Evolutionary conservation across 2,329 filamentous ascomycete species (phyloP).

Genomic region (Sclerotinia glacialis): DNA sequence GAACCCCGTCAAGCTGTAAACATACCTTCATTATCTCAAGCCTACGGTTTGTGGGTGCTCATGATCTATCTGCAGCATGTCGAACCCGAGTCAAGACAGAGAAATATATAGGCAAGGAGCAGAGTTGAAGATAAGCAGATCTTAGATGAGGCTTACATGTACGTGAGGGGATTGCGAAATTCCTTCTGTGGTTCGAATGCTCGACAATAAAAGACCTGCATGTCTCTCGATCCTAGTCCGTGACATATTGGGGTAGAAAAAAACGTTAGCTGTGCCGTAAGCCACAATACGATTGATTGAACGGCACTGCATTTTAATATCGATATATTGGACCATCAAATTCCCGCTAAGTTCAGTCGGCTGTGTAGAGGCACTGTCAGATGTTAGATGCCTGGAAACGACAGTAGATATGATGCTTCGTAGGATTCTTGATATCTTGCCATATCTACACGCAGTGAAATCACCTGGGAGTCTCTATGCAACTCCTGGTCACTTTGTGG

Average conservation of each 20-base stretch:
- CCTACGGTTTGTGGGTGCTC: neutral
- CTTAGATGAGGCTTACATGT: constrained; percentile 5
- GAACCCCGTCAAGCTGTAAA: constrained; percentile 4
- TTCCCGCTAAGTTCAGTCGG: constrained; percentile 7
- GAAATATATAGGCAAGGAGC: neutral
- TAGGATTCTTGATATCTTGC: constrained; percentile 14
- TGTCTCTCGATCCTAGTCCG: constrained; percentile 9
- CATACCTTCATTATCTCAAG: constrained; percentile 2
- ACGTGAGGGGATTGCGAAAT: neutral
- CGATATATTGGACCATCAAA: constrained; percentile 17
- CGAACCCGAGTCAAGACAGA: constrained; percentile 1
- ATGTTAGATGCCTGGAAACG: neutral
- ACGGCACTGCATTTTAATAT: constrained; percentile 17
- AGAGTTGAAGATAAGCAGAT: constrained; percentile 8
- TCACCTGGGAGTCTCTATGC: neutral
- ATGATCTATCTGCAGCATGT: constrained; percentile 2
- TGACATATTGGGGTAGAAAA: neutral
- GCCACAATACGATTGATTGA: constrained; percentile 20
- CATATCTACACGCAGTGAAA: neutral
- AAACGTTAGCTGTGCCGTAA: constrained; percentile 19
- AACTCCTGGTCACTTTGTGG: constrained; percentile 7
- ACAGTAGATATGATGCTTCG: constrained; percentile 12
- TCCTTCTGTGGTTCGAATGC: neutral
- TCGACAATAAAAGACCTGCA: neutral
- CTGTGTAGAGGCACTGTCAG: constrained; percentile 12